phyloP scores from a whole-genome alignment of 192 early-diverging fungal species.

The Phycomyces blakesleeanus region DNA sequence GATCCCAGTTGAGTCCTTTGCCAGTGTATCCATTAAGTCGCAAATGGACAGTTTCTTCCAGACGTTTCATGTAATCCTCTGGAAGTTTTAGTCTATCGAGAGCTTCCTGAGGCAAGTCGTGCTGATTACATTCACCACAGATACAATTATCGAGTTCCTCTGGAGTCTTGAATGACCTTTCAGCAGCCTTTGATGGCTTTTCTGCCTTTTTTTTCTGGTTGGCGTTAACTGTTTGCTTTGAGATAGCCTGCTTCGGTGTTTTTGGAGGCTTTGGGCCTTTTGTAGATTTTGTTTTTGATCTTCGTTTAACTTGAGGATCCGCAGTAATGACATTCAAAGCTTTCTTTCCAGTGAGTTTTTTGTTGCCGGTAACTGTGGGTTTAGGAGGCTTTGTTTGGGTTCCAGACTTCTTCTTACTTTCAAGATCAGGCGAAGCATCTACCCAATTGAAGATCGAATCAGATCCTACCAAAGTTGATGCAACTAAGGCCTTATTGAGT shows the following conservation, averaged over 20 bases:
- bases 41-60: slow-evolving; percentile 2
- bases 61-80: slow-evolving; percentile 3
- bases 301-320: no score
- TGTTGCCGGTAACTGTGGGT: no score
- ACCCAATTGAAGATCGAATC: no score
- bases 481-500: no score
- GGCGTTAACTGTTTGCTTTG: background rate
- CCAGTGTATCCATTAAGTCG: slow-evolving; percentile 8
- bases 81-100: slow-evolving; percentile 4
- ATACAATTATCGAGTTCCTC: background rate
- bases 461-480: no score
- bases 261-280: background rate
- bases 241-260: background rate
- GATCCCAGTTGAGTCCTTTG: slow-evolving; percentile 5
- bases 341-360: no score
- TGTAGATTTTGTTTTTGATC: no score
- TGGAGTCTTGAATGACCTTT: background rate
- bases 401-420: no score
- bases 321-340: no score
- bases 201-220: background rate
- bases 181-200: background rate
- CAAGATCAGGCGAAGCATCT: no score
- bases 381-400: no score
- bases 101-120: slow-evolving; percentile 9
- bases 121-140: slow-evolving; percentile 5